Percentiles rank a stretch among this genome's conserved stretches.
phyloP scores from a whole-genome alignment of 2,329 filamentous ascomycete genomes.

The Ceratocystis destructans region DNA sequence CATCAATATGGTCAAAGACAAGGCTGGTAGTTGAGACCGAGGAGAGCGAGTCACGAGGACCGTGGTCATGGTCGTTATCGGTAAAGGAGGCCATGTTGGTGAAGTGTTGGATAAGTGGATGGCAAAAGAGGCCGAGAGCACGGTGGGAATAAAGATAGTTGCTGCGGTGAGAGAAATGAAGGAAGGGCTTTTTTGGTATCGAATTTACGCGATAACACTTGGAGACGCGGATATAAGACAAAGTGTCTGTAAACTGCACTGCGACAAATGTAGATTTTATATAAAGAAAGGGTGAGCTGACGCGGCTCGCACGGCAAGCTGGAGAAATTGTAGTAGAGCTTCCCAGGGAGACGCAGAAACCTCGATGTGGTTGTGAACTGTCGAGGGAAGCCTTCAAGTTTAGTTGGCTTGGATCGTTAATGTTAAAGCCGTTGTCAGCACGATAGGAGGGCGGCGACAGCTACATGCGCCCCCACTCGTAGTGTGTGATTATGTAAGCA shows the following conservation, averaged over 20 bases:
- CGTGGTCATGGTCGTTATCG: background rate
- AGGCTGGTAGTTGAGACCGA: conserved; percentile 73
- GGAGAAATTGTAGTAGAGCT: background rate
- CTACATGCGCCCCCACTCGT: too few relatives aligned
- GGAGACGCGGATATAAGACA: background rate
- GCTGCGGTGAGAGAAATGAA: background rate
- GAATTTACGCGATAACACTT: too few relatives aligned
- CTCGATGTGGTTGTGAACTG: background rate
- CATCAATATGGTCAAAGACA: conserved; percentile 62
- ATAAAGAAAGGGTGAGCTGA: background rate
- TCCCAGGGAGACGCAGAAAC: background rate
- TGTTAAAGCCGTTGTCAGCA: too few relatives aligned
- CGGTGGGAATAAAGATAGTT: background rate
- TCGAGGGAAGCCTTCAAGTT: too few relatives aligned
- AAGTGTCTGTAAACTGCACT: background rate
- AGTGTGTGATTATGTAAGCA: too few relatives aligned
- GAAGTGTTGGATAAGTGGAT: background rate
- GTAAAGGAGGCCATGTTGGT: background rate
- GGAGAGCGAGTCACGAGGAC: conserved; percentile 46
- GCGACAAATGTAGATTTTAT: background rate
- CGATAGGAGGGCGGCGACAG: too few relatives aligned
- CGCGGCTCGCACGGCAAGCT: background rate
- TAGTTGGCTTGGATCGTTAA: too few relatives aligned
- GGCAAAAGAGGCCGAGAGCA: background rate
- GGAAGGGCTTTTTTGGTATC: background rate